A percentile compares a stretch with the other conserved stretches of the same genome.
These are phyloP conservation scores for Neurospora cerealis DNA, from an alignment of 495 filamentous ascomycete genomes.

Conservation along the genomic window DNA sequence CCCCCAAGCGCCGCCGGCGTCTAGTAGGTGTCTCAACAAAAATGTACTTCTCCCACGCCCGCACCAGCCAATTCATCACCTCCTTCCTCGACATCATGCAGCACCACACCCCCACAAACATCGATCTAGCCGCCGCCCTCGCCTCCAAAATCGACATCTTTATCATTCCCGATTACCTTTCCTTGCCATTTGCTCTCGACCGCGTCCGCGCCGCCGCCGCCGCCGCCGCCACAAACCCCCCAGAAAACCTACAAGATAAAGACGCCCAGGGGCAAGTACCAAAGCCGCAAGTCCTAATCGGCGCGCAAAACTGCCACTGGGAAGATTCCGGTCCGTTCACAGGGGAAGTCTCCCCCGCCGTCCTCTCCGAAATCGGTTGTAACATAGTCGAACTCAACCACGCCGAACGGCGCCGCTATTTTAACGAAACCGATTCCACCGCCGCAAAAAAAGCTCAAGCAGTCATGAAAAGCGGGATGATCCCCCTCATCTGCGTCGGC, in stretches of 20 bases:
- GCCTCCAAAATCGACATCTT: slow-evolving; percentile 42
- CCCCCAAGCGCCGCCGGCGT: slow-evolving; percentile 41
- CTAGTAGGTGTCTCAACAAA: slow-evolving; percentile 73
- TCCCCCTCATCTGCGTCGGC: slow-evolving; percentile 73
- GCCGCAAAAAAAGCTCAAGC: slow-evolving; percentile 59
- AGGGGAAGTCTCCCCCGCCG: slow-evolving; percentile 62
- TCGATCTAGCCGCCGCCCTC: slow-evolving; percentile 22
- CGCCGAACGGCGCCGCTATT: slow-evolving; percentile 60
- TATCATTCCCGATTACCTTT: slow-evolving; percentile 67
- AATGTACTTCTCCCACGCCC: slow-evolving; percentile 68
- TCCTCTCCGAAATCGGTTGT: slow-evolving; percentile 54
- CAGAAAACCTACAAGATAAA: no score
- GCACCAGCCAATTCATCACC: slow-evolving; percentile 52
- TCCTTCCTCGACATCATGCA: slow-evolving; percentile 33
- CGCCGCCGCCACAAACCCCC: no score
- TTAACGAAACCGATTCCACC: slow-evolving; percentile 58
- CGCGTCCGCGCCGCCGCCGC: no score
- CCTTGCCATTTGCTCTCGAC: slow-evolving; percentile 47
- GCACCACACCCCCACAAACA: no score
- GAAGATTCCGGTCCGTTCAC: slow-evolving; percentile 62
- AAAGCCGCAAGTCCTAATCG: no score
- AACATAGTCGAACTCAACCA: slow-evolving; percentile 69
- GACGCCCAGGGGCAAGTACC: no score
- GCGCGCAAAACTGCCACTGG: slow-evolving; percentile 66
- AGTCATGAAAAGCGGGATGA: slow-evolving; percentile 54